A percentile compares a stretch with the other conserved stretches of the same genome.
phyloP scores from a whole-genome alignment of 108 stramenopile genomes.

The Skeletonema tropicum region DNA sequence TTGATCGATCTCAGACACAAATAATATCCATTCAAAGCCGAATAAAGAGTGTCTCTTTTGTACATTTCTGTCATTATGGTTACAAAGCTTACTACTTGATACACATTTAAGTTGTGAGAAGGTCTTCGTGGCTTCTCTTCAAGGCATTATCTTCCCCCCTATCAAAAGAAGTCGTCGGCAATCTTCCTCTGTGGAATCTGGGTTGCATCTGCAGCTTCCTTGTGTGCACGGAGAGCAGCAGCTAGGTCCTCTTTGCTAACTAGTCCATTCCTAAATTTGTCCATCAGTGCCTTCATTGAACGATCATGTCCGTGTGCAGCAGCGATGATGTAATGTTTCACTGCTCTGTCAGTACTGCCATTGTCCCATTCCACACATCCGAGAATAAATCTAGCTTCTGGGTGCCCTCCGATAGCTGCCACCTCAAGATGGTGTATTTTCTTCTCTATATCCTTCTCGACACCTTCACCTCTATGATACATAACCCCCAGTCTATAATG shows the following conservation, averaged over 20 bases:
- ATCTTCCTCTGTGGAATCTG: slow-evolving; percentile 3
- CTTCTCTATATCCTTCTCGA: background rate
- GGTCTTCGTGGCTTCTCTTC: too few species aligned
- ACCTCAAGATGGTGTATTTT: background rate
- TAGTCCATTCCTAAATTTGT: background rate
- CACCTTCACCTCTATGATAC: background rate
- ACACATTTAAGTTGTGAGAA: too few species aligned
- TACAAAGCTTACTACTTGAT: too few species aligned
- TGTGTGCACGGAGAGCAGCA: background rate
- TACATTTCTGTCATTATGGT: too few species aligned
- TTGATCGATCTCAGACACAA: too few species aligned
- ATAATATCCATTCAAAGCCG: too few species aligned
- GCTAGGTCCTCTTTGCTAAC: background rate
- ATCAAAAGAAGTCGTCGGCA: too few species aligned
- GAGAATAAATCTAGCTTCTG: background rate
- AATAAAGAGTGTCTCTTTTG: too few species aligned
- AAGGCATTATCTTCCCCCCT: too few species aligned
- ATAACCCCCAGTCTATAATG: background rate
- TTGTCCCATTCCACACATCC: background rate
- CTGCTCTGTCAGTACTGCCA: background rate
- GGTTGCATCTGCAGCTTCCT: background rate
- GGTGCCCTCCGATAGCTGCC: slow-evolving; percentile 5
- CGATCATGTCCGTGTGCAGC: background rate
- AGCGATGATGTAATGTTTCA: background rate
- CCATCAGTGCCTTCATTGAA: background rate